Evolutionary conservation across 352 stramenopile species (phyloP).

Genomic region (Phytophthora sp.): DNA sequence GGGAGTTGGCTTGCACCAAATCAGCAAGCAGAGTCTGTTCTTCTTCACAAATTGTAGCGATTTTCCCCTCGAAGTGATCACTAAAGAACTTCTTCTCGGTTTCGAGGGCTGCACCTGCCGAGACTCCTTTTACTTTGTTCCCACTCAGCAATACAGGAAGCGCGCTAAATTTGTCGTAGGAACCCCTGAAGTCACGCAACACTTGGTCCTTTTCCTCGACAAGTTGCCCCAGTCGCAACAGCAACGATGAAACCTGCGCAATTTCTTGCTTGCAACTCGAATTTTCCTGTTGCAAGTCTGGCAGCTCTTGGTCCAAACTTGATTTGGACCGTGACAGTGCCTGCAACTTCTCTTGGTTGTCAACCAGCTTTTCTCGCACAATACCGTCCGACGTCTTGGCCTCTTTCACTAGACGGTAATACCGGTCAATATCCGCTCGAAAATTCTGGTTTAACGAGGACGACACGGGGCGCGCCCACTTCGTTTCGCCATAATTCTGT

Average conservation of each 20-base stretch:
- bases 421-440: conserved; percentile 70
- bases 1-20: conserved; percentile 51
- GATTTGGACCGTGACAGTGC: conserved; percentile 56
- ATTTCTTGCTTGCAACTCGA: conserved; percentile 70
- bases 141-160: conserved; percentile 55
- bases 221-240: conserved; percentile 59
- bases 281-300: conserved; percentile 48
- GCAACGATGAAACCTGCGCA: conserved; percentile 43
- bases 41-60: conserved; percentile 58
- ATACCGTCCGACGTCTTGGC: conserved; percentile 73
- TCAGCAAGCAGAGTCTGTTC: conserved; percentile 49
- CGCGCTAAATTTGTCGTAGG: conserved; percentile 65
- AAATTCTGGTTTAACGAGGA: conserved; percentile 63
- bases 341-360: conserved; percentile 43
- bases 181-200: conserved; percentile 53
- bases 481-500: conserved; percentile 65
- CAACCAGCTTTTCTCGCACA: conserved; percentile 55
- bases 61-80: conserved; percentile 64
- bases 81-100: conserved; percentile 67
- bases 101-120: conserved; percentile 45
- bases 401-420: conserved; percentile 75
- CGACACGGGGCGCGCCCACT: conserved; percentile 66
- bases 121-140: conserved; percentile 24
- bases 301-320: conserved; percentile 64
- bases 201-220: conserved; percentile 73